These are phyloP conservation scores for Coriolopsis trogii DNA, from an alignment of 1,284 basidiomycete species.

Conservation along the genomic window DNA sequence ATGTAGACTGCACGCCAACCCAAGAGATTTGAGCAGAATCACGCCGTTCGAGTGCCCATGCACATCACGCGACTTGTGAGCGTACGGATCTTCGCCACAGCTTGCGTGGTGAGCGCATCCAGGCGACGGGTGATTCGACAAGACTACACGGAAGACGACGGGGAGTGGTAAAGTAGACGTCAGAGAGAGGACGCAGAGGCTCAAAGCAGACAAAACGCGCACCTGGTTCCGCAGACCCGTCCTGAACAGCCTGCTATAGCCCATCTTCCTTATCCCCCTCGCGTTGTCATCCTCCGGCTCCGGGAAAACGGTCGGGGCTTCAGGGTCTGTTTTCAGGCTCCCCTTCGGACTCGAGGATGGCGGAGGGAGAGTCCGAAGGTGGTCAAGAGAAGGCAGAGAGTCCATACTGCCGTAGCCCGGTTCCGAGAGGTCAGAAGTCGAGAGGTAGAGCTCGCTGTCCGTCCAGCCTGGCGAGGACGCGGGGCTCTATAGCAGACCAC, in stretches of 20 bases:
- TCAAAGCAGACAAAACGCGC: too few species aligned
- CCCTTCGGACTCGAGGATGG: constrained; percentile 3
- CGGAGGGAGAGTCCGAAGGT: neutral
- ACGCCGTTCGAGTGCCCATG: neutral
- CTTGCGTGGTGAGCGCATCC: constrained; percentile 7
- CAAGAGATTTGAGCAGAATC: too few species aligned
- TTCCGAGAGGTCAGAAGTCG: neutral
- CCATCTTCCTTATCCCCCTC: constrained; percentile 10
- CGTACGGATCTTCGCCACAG: neutral
- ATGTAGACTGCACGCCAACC: too few species aligned
- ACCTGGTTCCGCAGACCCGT: constrained; percentile 19
- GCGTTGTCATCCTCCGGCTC: neutral
- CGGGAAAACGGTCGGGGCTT: constrained; percentile 17
- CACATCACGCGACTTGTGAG: constrained; percentile 5
- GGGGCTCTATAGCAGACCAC: neutral
- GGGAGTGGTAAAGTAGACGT: neutral
- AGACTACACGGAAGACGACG: constrained; percentile 2
- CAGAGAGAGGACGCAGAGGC: neutral
- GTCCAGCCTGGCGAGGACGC: neutral
- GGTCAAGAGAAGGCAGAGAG: neutral
- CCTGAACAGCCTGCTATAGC: constrained; percentile 21
- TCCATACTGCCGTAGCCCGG: neutral
- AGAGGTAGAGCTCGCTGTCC: neutral
- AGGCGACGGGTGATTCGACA: constrained; percentile 6
- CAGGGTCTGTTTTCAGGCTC: too few species aligned